Base-by-base conservation (phyloP, 2,329 filamentous ascomycete species). In the Dactylellina drechsleri region DNA sequence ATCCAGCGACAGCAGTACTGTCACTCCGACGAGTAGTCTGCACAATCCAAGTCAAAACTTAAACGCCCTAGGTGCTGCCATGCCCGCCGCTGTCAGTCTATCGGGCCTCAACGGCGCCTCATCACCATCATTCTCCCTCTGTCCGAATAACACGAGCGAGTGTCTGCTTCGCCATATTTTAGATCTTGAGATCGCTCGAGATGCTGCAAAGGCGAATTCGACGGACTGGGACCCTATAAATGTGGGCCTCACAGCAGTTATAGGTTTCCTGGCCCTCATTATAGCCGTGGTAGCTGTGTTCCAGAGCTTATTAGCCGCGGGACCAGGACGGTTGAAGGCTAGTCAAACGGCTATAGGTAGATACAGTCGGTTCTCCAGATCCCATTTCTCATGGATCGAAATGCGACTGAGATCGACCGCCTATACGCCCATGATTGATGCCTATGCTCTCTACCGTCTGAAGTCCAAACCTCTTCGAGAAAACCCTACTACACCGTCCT, bases 191-290 rank as follows among this genome's bases (percentile, higher is more conserved):
- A n/a, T 66, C 45, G 52, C 52, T 6, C 20, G 47, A 3, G 47
- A 52, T 23, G 47, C 20, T 2, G n/a, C 47, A 13, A 18, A 31
- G 16, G 20, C 20, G 2, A 52, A 59, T 43, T 20, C 52, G 18
- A 26, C 31, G 12, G 52, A 67, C 18, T 67, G 54, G 64, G 54
- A 67, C 13, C 64, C 64, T 45, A 59, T 67, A 43, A 67, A 45
- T 41, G 31, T 67, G 2, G 64, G 16, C 5, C 45, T 67, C 13
- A 60, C 64, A n/a, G 64, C 64, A 4, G 45, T 54, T 0, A 67
- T 67, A 13, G 54, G 64, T 31, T 23, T 60, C 4, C 31, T 60
- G 8, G 64, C 64, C 10, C 52, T 65, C n/a, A 16, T 65, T 5
- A n/a, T 65, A 18, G 61, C 61, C 15, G n/a, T 43, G 7, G 16